phyloP scores from a whole-genome alignment of 495 filamentous ascomycete genomes.

The Neurospora sp. region DNA sequence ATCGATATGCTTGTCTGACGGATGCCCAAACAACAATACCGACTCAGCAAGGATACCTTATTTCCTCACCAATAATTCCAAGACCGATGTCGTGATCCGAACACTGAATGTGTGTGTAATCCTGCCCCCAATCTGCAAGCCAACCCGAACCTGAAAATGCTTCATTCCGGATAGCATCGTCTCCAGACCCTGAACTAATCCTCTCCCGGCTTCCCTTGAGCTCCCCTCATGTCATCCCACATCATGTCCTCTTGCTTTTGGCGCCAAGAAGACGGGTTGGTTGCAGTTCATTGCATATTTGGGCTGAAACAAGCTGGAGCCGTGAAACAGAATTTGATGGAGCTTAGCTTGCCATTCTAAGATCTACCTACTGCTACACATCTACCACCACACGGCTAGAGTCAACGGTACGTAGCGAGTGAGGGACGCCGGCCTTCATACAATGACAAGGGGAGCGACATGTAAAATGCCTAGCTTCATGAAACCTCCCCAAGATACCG shows the following conservation, averaged over 20 bases:
- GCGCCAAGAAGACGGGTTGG: neutral
- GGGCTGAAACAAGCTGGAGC: constrained; percentile 4
- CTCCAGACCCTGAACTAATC: neutral
- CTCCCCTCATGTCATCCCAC: neutral
- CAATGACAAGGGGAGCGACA: neutral
- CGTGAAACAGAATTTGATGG: constrained; percentile 3
- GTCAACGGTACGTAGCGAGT: neutral
- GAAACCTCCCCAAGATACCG: neutral
- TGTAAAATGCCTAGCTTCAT: neutral
- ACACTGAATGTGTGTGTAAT: neutral
- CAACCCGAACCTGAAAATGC: neutral
- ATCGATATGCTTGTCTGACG: neutral
- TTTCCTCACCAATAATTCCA: neutral
- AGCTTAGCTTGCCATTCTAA: neutral
- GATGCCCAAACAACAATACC: neutral
- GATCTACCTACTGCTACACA: neutral
- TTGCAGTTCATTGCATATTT: neutral
- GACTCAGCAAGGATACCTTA: neutral
- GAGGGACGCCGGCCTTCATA: neutral
- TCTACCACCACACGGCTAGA: neutral
- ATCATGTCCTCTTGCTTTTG: neutral
- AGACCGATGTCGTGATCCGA: neutral
- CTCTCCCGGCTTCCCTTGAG: neutral
- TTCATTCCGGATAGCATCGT: neutral
- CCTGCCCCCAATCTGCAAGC: neutral